phyloP scores from a whole-genome alignment of 2,329 filamentous ascomycete genomes.

The Gaeumannomyces tritici region DNA sequence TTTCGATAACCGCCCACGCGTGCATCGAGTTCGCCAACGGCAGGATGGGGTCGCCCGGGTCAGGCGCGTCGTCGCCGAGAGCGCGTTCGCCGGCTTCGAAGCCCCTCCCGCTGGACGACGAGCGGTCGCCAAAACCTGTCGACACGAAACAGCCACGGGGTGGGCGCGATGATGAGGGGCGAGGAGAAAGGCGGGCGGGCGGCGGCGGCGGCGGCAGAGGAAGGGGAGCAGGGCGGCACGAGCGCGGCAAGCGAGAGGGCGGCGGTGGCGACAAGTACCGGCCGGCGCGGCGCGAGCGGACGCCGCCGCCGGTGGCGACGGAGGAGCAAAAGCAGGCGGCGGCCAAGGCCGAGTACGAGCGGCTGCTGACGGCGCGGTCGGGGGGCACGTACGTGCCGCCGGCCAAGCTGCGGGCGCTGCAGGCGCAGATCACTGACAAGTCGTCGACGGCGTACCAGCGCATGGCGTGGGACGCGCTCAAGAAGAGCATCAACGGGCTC shows the following conservation, averaged over 20 bases:
- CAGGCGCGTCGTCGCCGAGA: not conserved
- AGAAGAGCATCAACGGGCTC: conserved; percentile 96
- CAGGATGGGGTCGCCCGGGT: not conserved
- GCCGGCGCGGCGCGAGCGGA: conserved; percentile 15
- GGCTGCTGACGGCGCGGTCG: conserved; percentile 83
- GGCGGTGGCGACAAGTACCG: conserved; percentile 35
- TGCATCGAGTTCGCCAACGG: not conserved
- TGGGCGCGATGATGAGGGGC: conserved; percentile 8
- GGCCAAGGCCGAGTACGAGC: conserved; percentile 88
- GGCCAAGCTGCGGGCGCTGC: conserved; percentile 77
- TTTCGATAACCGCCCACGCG: not conserved
- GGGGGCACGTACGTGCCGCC: conserved; percentile 96
- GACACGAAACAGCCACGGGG: conserved; percentile 20
- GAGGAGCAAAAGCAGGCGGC: conserved; percentile 81
- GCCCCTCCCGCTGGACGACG: conserved; percentile 7
- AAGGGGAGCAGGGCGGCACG: conserved; percentile 25
- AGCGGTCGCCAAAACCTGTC: conserved; percentile 15
- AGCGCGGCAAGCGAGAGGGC: conserved; percentile 13
- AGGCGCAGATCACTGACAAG: conserved; percentile 96
- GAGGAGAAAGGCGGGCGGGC: not conserved
- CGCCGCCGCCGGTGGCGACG: conserved; percentile 36
- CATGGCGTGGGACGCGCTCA: conserved; percentile 97
- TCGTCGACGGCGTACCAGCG: conserved; percentile 94
- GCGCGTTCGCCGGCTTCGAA: conserved; percentile 1
- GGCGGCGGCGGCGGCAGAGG: not conserved